Conservation (phyloP, 1,139 yeast species). For the Pneumocystis carinii region DNA sequence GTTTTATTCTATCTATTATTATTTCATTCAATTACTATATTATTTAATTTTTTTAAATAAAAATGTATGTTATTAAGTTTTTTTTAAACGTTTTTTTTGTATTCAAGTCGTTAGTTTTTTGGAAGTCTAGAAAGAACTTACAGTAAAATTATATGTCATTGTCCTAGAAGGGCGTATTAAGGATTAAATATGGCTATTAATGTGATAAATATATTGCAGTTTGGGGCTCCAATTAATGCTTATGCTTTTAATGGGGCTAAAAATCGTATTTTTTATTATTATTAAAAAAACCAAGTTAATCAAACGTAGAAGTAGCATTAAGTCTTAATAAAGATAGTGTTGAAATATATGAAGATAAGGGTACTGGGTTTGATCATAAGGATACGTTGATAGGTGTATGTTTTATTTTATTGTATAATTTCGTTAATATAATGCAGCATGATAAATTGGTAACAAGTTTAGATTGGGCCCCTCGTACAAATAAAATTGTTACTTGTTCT, state of each 20-base stretch:
- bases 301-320: neutral
- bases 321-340: neutral
- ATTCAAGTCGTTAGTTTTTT: neutral
- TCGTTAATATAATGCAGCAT: constrained; percentile 29
- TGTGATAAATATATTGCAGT: neutral
- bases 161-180: neutral
- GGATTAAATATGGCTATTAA: neutral
- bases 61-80: neutral
- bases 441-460: constrained; percentile 92
- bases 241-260: constrained; percentile 11
- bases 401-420: neutral
- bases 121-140: neutral
- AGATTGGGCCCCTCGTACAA: constrained; percentile 66
- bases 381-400: neutral
- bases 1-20: neutral
- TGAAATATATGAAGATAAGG: neutral
- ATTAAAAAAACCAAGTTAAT: neutral
- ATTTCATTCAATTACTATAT: neutral
- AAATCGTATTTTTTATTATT: constrained; percentile 1
- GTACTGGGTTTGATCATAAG: neutral
- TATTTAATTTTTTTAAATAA: neutral
- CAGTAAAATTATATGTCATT: neutral
- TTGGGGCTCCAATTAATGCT: constrained; percentile 10
- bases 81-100: neutral
- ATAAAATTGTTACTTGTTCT: constrained; percentile 88